phyloP scores from a whole-genome alignment of 1,284 basidiomycete genomes.

The Entoloma clypeatum region DNA sequence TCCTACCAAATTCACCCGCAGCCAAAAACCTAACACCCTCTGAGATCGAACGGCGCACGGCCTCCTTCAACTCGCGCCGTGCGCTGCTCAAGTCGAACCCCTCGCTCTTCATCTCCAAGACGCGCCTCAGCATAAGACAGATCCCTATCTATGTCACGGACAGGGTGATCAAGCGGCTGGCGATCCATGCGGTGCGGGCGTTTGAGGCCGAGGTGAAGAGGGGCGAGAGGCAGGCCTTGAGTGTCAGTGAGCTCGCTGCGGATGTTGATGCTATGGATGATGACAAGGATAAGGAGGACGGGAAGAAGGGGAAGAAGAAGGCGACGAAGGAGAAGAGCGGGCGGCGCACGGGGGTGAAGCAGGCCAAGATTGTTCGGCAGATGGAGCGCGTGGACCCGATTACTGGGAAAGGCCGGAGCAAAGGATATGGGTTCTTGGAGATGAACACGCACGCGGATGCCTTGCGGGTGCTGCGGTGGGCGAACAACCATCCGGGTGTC shows the following conservation, averaged over 20 bases:
- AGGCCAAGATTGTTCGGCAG: constrained; percentile 89
- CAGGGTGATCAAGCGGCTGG: constrained; percentile 84
- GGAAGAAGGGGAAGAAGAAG: constrained; percentile 28
- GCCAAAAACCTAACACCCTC: constrained; percentile 63
- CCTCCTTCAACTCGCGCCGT: constrained; percentile 80
- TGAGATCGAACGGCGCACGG: constrained; percentile 81
- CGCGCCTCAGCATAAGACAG: constrained; percentile 90
- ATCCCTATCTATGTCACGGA: constrained; percentile 90
- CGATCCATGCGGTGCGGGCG: constrained; percentile 72
- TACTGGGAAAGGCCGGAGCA: constrained; percentile 82
- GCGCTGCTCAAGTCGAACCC: constrained; percentile 86
- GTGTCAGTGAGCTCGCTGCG: constrained; percentile 65
- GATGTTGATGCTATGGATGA: constrained; percentile 24
- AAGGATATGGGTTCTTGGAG: constrained; percentile 96
- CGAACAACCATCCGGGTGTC: constrained; percentile 82
- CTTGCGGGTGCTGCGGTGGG: constrained; percentile 88
- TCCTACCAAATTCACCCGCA: constrained; percentile 81
- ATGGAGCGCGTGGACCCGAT: constrained; percentile 83
- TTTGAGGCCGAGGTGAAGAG: constrained; percentile 81
- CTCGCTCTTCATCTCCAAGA: constrained; percentile 90
- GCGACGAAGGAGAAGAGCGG: constrained; percentile 29
- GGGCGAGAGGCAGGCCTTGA: constrained; percentile 60
- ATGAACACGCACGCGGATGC: constrained; percentile 86
- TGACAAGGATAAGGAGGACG: constrained; percentile 23
- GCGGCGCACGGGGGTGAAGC: constrained; percentile 65